phyloP scores from a whole-genome alignment of 441 rosid species.

The Adansonia gregorii region DNA sequence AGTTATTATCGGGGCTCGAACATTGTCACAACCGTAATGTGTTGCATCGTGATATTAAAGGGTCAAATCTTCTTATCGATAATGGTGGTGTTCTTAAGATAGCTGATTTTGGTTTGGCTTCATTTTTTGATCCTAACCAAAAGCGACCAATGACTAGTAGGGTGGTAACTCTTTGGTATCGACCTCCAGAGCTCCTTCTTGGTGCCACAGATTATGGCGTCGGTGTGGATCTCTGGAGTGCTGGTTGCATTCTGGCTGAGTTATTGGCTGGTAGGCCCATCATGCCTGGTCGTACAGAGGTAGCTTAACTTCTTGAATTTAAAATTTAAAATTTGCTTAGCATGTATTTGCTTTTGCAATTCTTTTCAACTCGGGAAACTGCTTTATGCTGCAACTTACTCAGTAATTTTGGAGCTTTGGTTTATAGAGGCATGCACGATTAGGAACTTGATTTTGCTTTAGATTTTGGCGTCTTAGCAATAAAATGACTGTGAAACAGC shows the following conservation, averaged over 20 bases:
- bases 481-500: no score
- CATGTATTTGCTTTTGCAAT: slow-evolving; percentile 9
- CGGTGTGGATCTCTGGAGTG: slow-evolving; percentile 66
- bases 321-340: neutral
- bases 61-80: slow-evolving; percentile 60
- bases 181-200: slow-evolving; percentile 73
- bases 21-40: slow-evolving; percentile 60
- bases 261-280: slow-evolving; percentile 63
- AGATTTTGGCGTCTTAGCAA: slow-evolving; percentile 8
- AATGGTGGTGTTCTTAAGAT: slow-evolving; percentile 57
- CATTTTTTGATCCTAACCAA: slow-evolving; percentile 55
- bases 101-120: slow-evolving; percentile 70
- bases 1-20: slow-evolving; percentile 60
- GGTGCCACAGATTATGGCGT: slow-evolving; percentile 71
- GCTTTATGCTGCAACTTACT: neutral
- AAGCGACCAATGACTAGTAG: slow-evolving; percentile 64
- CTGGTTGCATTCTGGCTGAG: slow-evolving; percentile 66
- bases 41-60: slow-evolving; percentile 67
- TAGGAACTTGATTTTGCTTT: neutral
- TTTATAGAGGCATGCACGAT: neutral
- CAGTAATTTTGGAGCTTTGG: neutral
- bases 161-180: slow-evolving; percentile 74
- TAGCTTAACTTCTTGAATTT: slow-evolving; percentile 22
- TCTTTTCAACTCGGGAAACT: neutral
- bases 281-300: slow-evolving; percentile 74